A percentile compares a stretch with the other conserved stretches of the same genome.
These are phyloP conservation scores for Carnegiea gigantea DNA, from an alignment of 179 eudicot species.

Conservation along the genomic window DNA sequence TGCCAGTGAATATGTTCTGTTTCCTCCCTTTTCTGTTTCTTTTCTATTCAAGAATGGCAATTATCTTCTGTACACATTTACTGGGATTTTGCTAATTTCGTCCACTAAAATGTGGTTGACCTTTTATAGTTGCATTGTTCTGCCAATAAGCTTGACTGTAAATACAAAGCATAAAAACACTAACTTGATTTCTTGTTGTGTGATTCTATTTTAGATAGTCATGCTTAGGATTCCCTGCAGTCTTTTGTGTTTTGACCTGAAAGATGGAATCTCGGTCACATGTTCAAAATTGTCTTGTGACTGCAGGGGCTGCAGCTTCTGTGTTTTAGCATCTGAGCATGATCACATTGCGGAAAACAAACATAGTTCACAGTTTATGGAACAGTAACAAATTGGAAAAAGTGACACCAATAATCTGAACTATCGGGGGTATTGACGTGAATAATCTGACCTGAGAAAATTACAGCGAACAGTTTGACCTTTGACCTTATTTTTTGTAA, in stretches of 20 bases:
- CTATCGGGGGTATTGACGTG: no score
- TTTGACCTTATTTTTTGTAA: no score
- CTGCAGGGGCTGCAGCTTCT: not conserved
- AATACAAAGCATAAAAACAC: not conserved
- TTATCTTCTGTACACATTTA: no score
- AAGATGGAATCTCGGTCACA: not conserved
- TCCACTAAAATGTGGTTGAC: no score
- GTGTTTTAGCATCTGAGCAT: not conserved
- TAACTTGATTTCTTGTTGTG: not conserved
- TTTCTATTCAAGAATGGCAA: no score
- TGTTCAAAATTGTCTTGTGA: not conserved
- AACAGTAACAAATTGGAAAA: not conserved
- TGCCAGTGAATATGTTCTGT: no score
- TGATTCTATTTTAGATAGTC: not conserved
- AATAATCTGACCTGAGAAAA: no score
- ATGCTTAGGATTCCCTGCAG: constrained; percentile 1
- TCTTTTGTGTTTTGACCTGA: not conserved
- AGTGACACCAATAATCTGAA: no score
- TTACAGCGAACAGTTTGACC: no score
- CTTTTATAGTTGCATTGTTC: no score
- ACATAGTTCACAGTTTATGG: not conserved
- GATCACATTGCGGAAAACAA: not conserved
- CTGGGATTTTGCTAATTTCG: no score
- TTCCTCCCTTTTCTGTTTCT: no score
- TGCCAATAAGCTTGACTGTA: not conserved